Conservation (phyloP, 148 eudicot species). For the Hydrangea macrophylla region DNA sequence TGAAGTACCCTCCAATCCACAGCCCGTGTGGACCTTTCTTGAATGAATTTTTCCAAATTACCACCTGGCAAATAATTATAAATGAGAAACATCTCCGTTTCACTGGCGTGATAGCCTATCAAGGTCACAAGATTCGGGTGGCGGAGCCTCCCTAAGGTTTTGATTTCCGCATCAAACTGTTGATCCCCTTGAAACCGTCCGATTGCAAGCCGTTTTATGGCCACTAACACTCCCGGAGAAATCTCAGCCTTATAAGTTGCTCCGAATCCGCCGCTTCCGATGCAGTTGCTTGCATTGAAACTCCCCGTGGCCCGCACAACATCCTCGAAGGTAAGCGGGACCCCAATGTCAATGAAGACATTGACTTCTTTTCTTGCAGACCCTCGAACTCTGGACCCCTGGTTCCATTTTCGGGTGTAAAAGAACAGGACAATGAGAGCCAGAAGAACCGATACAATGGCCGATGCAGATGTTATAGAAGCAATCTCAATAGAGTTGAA, state of each 20-base stretch:
- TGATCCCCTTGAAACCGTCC: slow-evolving; percentile 13
- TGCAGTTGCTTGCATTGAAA: slow-evolving; percentile 11
- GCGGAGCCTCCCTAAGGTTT: slow-evolving; percentile 7
- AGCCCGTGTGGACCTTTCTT: slow-evolving; percentile 3
- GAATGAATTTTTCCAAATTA: slow-evolving; percentile 5
- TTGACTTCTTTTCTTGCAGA: slow-evolving; percentile 42
- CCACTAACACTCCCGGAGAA: slow-evolving; percentile 7
- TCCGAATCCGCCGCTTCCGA: slow-evolving; percentile 12
- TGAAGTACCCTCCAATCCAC: not conserved
- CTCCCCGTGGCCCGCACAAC: slow-evolving; percentile 39
- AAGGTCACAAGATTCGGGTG: slow-evolving; percentile 10
- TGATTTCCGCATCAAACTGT: slow-evolving; percentile 10
- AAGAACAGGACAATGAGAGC: slow-evolving; percentile 41
- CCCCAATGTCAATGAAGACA: slow-evolving; percentile 39
- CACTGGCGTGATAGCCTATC: slow-evolving; percentile 8
- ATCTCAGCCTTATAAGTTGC: slow-evolving; percentile 11
- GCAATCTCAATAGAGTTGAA: slow-evolving; percentile 48
- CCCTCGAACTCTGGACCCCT: slow-evolving; percentile 32
- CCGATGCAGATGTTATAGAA: slow-evolving; percentile 49
- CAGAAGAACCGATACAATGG: slow-evolving; percentile 47
- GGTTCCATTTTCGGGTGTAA: slow-evolving; percentile 42
- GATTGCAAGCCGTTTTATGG: slow-evolving; percentile 6
- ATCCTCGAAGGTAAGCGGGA: slow-evolving; percentile 37
- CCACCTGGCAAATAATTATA: slow-evolving; percentile 13
- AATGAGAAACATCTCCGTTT: slow-evolving; percentile 8